phyloP scores from a whole-genome alignment of 345 rosid species.

The Barbarea vulgaris region DNA sequence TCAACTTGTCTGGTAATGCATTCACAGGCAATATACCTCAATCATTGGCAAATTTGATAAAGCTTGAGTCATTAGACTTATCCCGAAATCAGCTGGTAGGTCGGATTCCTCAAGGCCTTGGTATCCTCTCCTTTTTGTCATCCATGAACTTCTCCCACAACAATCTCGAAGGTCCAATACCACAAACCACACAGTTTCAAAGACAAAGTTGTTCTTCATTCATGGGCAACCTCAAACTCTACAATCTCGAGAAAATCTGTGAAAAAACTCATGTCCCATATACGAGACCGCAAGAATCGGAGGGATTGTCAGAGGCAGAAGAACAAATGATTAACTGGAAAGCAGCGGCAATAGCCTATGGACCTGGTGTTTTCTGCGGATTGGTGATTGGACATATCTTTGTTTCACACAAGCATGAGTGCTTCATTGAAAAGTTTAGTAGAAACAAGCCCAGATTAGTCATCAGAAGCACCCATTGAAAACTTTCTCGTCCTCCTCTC shows the following conservation, averaged over 20 bases:
- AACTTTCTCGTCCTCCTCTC: neutral
- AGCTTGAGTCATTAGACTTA: neutral
- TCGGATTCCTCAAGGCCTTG: neutral
- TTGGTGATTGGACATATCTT: slow-evolving; percentile 10
- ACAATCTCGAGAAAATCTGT: neutral
- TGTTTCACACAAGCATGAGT: neutral
- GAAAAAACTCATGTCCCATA: neutral
- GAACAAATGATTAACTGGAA: neutral
- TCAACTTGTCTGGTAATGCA: slow-evolving; percentile 6
- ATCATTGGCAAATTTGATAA: neutral
- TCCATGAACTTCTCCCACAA: slow-evolving; percentile 8
- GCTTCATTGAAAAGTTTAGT: neutral
- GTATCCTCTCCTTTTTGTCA: neutral
- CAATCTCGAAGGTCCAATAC: slow-evolving; percentile 7
- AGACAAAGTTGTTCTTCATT: neutral
- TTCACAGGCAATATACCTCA: slow-evolving; percentile 5
- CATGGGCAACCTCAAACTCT: neutral
- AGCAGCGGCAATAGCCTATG: neutral
- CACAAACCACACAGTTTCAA: slow-evolving; percentile 7
- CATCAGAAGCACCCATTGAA: neutral
- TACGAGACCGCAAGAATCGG: neutral
- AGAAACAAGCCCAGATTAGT: neutral
- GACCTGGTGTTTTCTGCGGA: neutral
- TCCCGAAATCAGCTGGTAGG: neutral
- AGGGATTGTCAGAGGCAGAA: neutral